A percentile compares a stretch with the other conserved stretches of the same genome.
These are phyloP conservation scores for Ocimum tenuiflorum DNA, from an alignment of 257 asterid species.

Conservation along the genomic window DNA sequence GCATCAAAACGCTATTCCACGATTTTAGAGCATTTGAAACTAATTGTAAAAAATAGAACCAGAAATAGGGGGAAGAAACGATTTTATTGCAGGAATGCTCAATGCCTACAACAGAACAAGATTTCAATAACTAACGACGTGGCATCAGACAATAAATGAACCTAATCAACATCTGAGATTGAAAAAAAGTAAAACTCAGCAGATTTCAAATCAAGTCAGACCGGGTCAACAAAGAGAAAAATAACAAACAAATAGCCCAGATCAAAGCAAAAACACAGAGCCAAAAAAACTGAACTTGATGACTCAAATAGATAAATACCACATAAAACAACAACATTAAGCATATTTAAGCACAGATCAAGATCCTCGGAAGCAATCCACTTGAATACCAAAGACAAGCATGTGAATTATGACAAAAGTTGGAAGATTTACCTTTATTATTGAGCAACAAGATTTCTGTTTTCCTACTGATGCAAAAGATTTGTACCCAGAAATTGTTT, in stretches of 20 bases:
- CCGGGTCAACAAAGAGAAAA: conserved; percentile 22
- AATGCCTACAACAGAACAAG: background rate
- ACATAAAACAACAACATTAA: conserved; percentile 1
- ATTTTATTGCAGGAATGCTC: conserved; percentile 1
- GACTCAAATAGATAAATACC: background rate
- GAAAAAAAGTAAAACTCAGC: background rate
- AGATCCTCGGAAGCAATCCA: conserved; percentile 16
- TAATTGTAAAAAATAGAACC: background rate
- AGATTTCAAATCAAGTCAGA: conserved; percentile 21
- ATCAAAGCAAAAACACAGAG: conserved; percentile 10
- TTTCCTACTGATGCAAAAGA: conserved; percentile 27
- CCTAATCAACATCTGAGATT: background rate
- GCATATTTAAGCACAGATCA: conserved; percentile 27
- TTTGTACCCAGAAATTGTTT: conserved; percentile 25
- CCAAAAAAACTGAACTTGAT: background rate
- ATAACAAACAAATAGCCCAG: conserved; percentile 20
- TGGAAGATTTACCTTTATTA: conserved; percentile 25
- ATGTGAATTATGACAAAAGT: background rate
- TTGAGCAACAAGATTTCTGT: conserved; percentile 9
- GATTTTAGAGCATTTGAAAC: background rate
- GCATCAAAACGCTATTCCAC: background rate
- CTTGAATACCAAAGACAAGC: background rate
- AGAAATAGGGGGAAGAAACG: background rate
- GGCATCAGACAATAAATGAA: conserved; percentile 12
- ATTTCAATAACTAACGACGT: background rate